phyloP scores from a whole-genome alignment of 1,284 basidiomycete species.

The Cryptococcus maquisensis region DNA sequence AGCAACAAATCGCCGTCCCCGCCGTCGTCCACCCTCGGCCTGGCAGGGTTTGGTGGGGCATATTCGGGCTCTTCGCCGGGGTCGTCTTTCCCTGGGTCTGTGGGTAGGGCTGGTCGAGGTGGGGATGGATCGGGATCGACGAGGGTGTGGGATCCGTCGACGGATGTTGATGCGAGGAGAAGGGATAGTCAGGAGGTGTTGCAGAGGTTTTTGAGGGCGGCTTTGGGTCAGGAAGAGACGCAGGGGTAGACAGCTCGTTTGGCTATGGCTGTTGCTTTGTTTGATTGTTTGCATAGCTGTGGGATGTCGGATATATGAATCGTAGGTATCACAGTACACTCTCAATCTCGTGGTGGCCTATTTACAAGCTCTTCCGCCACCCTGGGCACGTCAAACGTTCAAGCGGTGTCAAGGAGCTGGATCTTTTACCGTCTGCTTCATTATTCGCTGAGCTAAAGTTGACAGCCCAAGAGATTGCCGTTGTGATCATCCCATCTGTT shows the following conservation, averaged over 20 bases:
- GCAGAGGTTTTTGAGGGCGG: constrained; percentile 61
- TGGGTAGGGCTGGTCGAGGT: background rate
- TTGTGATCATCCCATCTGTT: no score
- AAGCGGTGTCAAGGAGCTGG: no score
- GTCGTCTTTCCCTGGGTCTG: background rate
- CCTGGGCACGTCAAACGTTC: no score
- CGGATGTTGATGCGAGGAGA: constrained; percentile 51
- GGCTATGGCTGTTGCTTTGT: background rate
- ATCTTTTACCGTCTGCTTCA: no score
- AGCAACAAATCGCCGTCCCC: background rate
- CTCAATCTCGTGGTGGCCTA: no score
- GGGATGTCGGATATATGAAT: no score
- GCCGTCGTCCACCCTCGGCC: background rate
- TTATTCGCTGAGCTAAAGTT: no score
- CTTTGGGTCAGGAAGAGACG: background rate
- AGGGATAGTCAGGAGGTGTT: constrained; percentile 75
- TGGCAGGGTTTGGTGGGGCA: background rate
- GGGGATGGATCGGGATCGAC: background rate
- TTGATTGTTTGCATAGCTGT: background rate
- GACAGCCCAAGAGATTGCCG: no score
- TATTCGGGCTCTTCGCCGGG: background rate
- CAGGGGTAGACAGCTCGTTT: background rate
- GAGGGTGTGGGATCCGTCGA: constrained; percentile 37
- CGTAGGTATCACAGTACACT: no score
- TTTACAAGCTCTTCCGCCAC: no score